Evolutionary conservation across 2,329 filamentous ascomycete species (phyloP), one percentile per base, ranked within the genome.

Genomic region (Chalaropsis thielavioides): DNA sequence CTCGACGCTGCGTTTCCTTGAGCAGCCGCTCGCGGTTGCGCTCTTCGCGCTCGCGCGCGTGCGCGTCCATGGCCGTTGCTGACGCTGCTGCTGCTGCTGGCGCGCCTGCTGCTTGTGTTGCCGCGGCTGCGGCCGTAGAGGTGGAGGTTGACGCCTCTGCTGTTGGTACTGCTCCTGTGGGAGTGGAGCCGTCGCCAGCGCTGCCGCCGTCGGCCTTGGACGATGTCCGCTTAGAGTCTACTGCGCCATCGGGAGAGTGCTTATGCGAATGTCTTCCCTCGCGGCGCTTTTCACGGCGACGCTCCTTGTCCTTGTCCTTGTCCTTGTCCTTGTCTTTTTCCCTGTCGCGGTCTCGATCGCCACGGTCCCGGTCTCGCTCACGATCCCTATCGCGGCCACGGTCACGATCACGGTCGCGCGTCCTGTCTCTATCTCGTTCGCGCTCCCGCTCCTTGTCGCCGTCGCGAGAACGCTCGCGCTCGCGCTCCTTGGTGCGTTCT

Each of bases 31-130:
- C 85, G 58, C 85, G 79, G 70, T 87, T 81, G 17, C 84, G 77
- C 13, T 82, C 82, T 71, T 88, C 86, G 24, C 87, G 83, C 73
- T 90, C 87, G 0, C 85, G 76, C 1, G 86, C 86, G 72, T 89
- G 86, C n/a, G 83, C 79, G 68, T 88, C 84, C 67, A 64, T 49
- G 2, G 59, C 70, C 71, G 19, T 68, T 71, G 64, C 73, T 65
- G 69, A 72, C 68, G 66, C 71, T 70, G 68, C 74, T 78, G 68
- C 69, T 70, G 68, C 73, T 73, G 67, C 71, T 71, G 64, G 70
- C 31, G 31, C 31, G 31, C 31, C 31, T 3, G 3, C 31, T 35
- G 31, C 31, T 35, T 35, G 31, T 7, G 31, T 7, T 35, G 31
- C 31, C 7, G 31, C 31, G 3, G 31, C 7, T 70, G 46, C 69